Base-by-base conservation (phyloP, 768 basidiomycete species). In the Cyclocybe cylindracea region DNA sequence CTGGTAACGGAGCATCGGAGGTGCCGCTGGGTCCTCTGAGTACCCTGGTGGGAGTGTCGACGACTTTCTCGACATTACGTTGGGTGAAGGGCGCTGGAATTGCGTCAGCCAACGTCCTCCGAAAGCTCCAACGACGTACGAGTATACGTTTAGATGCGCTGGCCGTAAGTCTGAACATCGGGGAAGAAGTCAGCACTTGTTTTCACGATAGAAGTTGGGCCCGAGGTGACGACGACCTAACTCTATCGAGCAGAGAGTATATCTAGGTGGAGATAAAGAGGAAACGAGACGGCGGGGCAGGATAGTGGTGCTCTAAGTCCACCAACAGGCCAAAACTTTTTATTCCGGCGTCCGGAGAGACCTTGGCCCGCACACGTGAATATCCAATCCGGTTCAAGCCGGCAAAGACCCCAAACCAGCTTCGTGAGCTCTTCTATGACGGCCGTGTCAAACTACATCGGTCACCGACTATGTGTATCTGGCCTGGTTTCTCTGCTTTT, bases 1-100 rank as follows among this genome's bases (percentile, higher is more conserved):
- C 54, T 91, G 85, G 71, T 79, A 90, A 31, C 86, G 79, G 33
- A 91, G 77, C 87, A 90, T 91, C 1, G 83, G 78, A 0, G 78
- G 72, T 8, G 80, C 83, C n/a, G 72, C 69, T 36, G 77, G 74
- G 59, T 90, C 87, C 43, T 76, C 75, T 40, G 66, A 60, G 53
- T 73, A 73, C 44, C 66, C 66, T 8, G 66, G 56, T 9, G 70
- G 69, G 32, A 61, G 48, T 41, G 58, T 57, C 14, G 61, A 65
- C 19, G 61, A 58, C 53, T 59, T 62, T 43, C 65, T 44, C 16
- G 56, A 48, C 63, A 66, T 66, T 18, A 58, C 39, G 13, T 51
- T 11, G 38, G 57, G 55, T 9, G 54, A 60, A 45, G 54, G 54
- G 53, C 59, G 60, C 63, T 62, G 39, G 43, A 43, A 10, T 43